Evolutionary conservation across 495 filamentous ascomycete species (phyloP), one percentile per base, ranked within the genome.

Genomic region (Penicillium bialowiezense): DNA sequence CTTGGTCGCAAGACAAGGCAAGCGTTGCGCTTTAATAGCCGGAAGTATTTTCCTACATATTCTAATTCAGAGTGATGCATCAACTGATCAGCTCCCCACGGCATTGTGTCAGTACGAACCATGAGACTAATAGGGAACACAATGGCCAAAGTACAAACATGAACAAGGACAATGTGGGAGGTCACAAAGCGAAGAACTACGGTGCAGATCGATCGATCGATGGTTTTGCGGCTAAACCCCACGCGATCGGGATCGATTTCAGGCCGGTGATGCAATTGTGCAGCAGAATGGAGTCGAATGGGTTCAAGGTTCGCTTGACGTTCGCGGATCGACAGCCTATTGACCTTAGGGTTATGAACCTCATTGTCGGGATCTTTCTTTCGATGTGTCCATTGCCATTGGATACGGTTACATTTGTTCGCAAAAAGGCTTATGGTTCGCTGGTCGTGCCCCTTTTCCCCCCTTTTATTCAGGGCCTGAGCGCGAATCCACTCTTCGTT

Each of bases 271-370:
- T 63, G 60, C 54, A 59, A 63, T 51, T n/a, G 48, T 39, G 51
- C 53, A 57, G 56, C 40, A 4, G 18, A 33, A 20, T 41, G 14
- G 31, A 14, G 41, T 37, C 44, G 49, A 32, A 32, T 32, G 3
- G 29, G 29, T 32, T 51, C 50, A 54, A 47, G 26, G 21, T 34
- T 21, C 37, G 7, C 23, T 48, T 55, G 20, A 52, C 37, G 29
- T 54, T 57, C 56, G 45, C 21, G 39, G 60, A 63, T 55, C 56
- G 18, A 42, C 56, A 31, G 34, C 31, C 59, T 62, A 59, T 54
- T 44, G 52, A 62, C 41, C 41, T 48, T 54, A 53, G 52, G 26
- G 24, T 55, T 58, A 26, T 40, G 40, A 41, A 18, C 12, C 46
- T 40, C 41, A 13, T 5, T n/a, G 3, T 5, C 24, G 34, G 32